Conservation (phyloP, 1,284 basidiomycete species). For the Rhizoctonia solani region DNA sequence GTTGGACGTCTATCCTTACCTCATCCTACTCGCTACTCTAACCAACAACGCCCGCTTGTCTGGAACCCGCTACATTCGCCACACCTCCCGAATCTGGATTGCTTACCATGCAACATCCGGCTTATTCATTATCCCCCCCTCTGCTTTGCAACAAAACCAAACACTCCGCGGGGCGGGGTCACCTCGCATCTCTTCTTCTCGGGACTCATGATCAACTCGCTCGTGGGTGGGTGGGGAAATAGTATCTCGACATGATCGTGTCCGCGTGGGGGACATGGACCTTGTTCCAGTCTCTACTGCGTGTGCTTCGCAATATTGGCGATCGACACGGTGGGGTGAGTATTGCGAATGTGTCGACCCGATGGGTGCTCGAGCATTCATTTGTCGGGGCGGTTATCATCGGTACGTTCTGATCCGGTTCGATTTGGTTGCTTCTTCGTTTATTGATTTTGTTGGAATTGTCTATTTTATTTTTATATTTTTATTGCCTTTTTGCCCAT, state of each 20-base stretch:
- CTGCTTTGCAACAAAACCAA: too few species aligned
- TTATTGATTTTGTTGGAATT: not conserved
- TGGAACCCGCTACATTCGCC: too few species aligned
- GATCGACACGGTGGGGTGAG: conserved; percentile 67
- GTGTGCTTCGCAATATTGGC: conserved; percentile 63
- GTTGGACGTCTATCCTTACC: too few species aligned
- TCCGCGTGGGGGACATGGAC: conserved; percentile 77
- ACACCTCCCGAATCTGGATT: too few species aligned
- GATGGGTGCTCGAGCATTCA: conserved; percentile 78
- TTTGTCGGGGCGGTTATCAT: conserved; percentile 79
- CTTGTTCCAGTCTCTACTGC: conserved; percentile 69
- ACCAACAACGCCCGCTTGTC: too few species aligned
- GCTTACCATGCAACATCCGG: too few species aligned
- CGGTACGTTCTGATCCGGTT: conserved; percentile 51
- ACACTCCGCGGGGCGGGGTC: too few species aligned
- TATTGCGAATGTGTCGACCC: conserved; percentile 75
- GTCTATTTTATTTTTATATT: conserved; percentile 10
- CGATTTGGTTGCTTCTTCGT: not conserved
- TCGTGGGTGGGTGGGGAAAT: too few species aligned
- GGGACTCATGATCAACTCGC: too few species aligned
- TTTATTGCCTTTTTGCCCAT: not conserved
- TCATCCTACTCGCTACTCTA: too few species aligned
- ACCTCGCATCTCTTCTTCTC: too few species aligned
- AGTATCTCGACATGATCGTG: conserved; percentile 82
- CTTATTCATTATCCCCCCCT: too few species aligned